phyloP scores from a whole-genome alignment of 306 rosid species.

The Cicer judaicum region DNA sequence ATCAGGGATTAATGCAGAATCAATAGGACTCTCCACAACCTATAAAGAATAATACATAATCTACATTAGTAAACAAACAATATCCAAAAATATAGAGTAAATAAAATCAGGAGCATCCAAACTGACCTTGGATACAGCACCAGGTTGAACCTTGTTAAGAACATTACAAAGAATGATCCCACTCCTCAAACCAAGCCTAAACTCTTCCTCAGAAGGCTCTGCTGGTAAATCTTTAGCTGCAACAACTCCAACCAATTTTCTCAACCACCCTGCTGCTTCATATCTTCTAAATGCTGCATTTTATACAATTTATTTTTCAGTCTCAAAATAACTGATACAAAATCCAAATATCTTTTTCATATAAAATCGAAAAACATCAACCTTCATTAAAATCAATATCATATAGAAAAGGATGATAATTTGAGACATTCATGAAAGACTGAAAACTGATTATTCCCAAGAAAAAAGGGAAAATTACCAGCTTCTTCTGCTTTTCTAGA shows the following conservation, averaged over 20 bases:
- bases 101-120: constrained; percentile 15
- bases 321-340: constrained; percentile 19
- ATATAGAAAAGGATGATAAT: constrained; percentile 26
- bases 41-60: constrained; percentile 34
- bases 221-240: constrained; percentile 97
- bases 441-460: too few relatives aligned
- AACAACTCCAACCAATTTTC: constrained; percentile 93
- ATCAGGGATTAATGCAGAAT: constrained; percentile 78
- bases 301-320: constrained; percentile 1
- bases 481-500: constrained; percentile 93
- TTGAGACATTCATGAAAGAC: constrained; percentile 13
- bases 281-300: constrained; percentile 79
- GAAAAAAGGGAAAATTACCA: constrained; percentile 54
- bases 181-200: constrained; percentile 92
- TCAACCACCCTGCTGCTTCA: constrained; percentile 96
- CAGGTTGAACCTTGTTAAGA: constrained; percentile 81
- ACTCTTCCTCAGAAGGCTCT: constrained; percentile 96
- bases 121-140: constrained; percentile 83
- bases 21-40: constrained; percentile 96
- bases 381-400: constrained; percentile 1
- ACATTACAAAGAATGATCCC: constrained; percentile 93
- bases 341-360: constrained; percentile 21
- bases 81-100: background rate
- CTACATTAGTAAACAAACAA: background rate
- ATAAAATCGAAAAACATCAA: constrained; percentile 28